phyloP scores from a whole-genome alignment of 371 early-diverging fungal species.

The Mucor velutinosus region DNA sequence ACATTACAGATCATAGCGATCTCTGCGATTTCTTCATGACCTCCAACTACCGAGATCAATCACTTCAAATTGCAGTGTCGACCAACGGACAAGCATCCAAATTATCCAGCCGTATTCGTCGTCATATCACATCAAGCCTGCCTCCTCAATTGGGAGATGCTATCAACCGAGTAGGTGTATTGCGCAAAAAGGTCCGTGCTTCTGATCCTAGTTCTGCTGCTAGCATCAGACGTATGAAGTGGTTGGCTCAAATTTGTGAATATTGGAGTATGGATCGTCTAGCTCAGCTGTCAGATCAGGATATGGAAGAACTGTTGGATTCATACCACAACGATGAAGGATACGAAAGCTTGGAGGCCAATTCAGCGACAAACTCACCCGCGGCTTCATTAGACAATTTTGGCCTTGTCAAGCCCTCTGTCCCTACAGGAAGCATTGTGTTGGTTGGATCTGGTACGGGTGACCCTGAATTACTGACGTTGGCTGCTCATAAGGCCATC shows the following conservation, averaged over 20 bases:
- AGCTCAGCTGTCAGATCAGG: slow-evolving; percentile 58
- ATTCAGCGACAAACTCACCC: not conserved
- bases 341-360: slow-evolving; percentile 37
- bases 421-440: slow-evolving; percentile 36
- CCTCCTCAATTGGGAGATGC: slow-evolving; percentile 65
- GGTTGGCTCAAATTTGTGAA: slow-evolving; percentile 78
- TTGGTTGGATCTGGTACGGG: slow-evolving; percentile 93
- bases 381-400: not conserved
- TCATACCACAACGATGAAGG: slow-evolving; percentile 70
- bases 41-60: slow-evolving; percentile 71
- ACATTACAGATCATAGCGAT: slow-evolving; percentile 78
- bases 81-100: slow-evolving; percentile 82
- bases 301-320: slow-evolving; percentile 63
- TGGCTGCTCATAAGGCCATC: slow-evolving; percentile 72
- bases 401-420: not conserved
- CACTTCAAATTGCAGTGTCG: slow-evolving; percentile 77
- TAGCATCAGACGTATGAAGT: slow-evolving; percentile 67
- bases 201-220: slow-evolving; percentile 58
- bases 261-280: slow-evolving; percentile 70
- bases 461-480: slow-evolving; percentile 79
- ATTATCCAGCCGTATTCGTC: slow-evolving; percentile 69
- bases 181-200: slow-evolving; percentile 59
- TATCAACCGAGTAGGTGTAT: slow-evolving; percentile 60
- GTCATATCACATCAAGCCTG: slow-evolving; percentile 58
- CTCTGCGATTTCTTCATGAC: slow-evolving; percentile 85